phyloP scores from a whole-genome alignment of 257 asterid genomes.

The Asclepias syriaca region DNA sequence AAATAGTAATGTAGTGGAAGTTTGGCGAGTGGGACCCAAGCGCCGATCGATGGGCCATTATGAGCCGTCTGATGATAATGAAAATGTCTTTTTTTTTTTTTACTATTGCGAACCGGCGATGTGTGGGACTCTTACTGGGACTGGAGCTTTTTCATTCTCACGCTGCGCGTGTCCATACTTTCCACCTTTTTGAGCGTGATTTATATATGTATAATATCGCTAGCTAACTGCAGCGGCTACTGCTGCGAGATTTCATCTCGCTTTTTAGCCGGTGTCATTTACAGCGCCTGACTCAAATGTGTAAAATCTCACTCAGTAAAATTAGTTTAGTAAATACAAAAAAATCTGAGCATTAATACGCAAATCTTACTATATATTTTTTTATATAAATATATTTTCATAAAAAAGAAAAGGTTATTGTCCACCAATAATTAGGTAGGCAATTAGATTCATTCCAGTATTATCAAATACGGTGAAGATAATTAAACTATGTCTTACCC shows the following conservation, averaged over 20 bases:
- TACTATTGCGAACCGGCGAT: constrained; percentile 17
- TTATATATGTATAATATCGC: neutral
- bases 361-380: too few relatives aligned
- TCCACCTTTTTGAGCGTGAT: constrained; percentile 21
- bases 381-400: too few relatives aligned
- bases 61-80: constrained; percentile 12
- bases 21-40: constrained; percentile 13
- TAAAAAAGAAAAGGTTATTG: too few relatives aligned
- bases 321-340: too few relatives aligned
- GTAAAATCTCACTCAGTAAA: too few relatives aligned
- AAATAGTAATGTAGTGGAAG: neutral
- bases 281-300: too few relatives aligned
- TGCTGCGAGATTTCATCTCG: too few relatives aligned
- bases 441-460: too few relatives aligned
- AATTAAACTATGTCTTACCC: too few relatives aligned
- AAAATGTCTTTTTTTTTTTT: neutral
- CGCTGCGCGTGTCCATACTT: constrained; percentile 18
- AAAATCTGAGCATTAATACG: too few relatives aligned
- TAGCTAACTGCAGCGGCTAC: neutral
- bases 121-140: constrained; percentile 12
- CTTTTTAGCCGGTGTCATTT: constrained; percentile 7
- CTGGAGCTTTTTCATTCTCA: constrained; percentile 11
- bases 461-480: too few relatives aligned
- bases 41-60: constrained; percentile 7
- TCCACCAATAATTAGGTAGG: too few relatives aligned